phyloP scores from a whole-genome alignment of 768 basidiomycete species.

The Russula sp. region DNA sequence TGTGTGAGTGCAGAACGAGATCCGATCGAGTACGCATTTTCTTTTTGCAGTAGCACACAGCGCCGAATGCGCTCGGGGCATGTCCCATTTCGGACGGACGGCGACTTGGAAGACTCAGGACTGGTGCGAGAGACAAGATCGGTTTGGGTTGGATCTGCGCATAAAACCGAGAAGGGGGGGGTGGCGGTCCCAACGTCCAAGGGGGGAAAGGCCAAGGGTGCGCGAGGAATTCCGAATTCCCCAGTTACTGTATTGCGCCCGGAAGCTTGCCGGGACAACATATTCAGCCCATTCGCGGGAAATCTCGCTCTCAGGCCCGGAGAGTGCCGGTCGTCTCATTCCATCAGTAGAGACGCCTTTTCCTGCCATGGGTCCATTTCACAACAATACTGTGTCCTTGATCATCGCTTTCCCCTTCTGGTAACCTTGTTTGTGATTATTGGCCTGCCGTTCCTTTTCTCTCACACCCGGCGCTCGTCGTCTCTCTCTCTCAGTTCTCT shows the following conservation, averaged over 20 bases:
- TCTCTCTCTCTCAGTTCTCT: background rate
- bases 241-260: conserved; percentile 25
- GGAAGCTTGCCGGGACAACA: conserved; percentile 24
- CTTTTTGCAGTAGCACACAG: background rate
- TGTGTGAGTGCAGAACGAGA: background rate
- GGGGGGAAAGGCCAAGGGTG: background rate
- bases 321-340: conserved; percentile 18
- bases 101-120: conserved; percentile 22
- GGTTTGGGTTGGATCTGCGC: conserved; percentile 19
- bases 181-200: background rate
- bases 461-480: background rate
- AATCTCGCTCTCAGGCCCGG: too few species aligned
- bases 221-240: conserved; percentile 20
- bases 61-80: conserved; percentile 25
- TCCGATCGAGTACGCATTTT: conserved; percentile 21
- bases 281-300: too few species aligned
- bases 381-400: conserved; percentile 4
- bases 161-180: conserved; percentile 16
- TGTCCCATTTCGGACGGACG: conserved; percentile 25
- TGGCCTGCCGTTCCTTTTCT: background rate
- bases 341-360: conserved; percentile 8
- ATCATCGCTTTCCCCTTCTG: conserved; percentile 24
- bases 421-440: conserved; percentile 16
- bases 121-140: conserved; percentile 15
- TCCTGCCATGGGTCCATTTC: conserved; percentile 5